Percentiles rank a stretch among this genome's conserved stretches.
Conservation (phyloP, 352 stramenopile genomes). For the Phytopythium helicoides region DNA sequence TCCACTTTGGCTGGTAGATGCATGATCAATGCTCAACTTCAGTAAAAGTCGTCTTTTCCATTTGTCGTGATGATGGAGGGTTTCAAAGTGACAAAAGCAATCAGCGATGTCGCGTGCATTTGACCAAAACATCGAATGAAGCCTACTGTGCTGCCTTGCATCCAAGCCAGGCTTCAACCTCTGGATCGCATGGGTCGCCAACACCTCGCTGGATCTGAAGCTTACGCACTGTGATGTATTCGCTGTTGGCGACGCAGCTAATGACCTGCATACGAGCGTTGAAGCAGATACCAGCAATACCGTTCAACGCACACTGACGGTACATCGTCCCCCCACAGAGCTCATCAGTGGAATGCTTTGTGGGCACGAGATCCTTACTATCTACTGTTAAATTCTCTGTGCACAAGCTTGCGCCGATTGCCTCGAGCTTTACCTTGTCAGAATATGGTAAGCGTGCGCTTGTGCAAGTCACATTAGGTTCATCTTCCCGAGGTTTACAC, state of each 20-base stretch:
- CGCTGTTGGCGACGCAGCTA: conserved; percentile 18
- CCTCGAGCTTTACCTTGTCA: conserved; percentile 2
- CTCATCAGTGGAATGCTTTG: conserved; percentile 19
- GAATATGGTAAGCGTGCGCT: conserved; percentile 9
- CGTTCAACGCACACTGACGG: conserved; percentile 20
- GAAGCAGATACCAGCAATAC: conserved; percentile 30
- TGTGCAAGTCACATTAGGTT: conserved; percentile 16
- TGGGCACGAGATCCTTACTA: conserved; percentile 6
- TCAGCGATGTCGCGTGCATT: too few species aligned
- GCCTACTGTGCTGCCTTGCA: too few species aligned
- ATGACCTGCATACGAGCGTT: conserved; percentile 40
- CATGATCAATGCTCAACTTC: too few species aligned
- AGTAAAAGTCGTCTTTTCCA: too few species aligned
- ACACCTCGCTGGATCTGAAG: conserved; percentile 29
- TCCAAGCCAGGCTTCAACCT: conserved; percentile 32
- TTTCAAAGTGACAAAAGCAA: too few species aligned
- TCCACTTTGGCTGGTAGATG: too few species aligned
- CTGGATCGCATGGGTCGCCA: conserved; percentile 20
- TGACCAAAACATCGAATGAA: too few species aligned
- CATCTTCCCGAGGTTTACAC: conserved; percentile 17
- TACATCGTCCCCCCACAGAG: conserved; percentile 26
- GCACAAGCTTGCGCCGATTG: conserved; percentile 9
- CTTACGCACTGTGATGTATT: conserved; percentile 24
- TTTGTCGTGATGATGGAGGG: too few species aligned
- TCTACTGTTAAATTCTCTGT: background rate